Conservation (phyloP, 2,329 filamentous ascomycete genomes). For the Samsoniella hepiali region DNA sequence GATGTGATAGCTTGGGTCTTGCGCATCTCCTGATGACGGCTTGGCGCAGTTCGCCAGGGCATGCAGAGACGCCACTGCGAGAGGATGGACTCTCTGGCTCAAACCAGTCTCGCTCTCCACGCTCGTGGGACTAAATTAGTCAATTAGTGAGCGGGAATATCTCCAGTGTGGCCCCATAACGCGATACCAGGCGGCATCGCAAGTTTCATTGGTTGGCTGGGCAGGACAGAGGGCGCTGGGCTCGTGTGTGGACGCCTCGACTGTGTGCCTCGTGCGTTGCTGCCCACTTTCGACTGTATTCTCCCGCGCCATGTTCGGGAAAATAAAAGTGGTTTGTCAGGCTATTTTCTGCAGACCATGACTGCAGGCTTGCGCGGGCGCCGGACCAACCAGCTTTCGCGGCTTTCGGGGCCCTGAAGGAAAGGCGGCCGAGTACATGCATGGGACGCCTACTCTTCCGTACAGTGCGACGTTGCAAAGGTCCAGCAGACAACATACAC, state of each 20-base stretch:
- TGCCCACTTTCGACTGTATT: not conserved
- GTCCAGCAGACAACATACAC: not conserved
- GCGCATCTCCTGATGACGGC: not conserved
- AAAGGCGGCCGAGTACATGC: constrained; percentile 2
- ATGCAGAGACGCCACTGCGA: not conserved
- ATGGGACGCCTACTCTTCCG: not conserved
- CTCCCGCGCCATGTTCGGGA: not conserved
- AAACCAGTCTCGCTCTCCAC: not conserved
- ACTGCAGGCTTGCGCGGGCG: not conserved
- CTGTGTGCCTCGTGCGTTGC: not conserved
- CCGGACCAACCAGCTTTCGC: not conserved
- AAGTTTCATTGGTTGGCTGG: not conserved
- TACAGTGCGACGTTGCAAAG: not conserved
- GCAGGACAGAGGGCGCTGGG: not conserved
- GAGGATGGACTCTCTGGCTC: not conserved
- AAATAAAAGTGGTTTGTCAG: constrained; percentile 12
- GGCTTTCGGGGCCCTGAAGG: not conserved
- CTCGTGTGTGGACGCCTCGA: not conserved
- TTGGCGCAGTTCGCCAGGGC: not conserved
- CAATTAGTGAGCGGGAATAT: not conserved
- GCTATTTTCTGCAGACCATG: not conserved
- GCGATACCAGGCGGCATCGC: not conserved
- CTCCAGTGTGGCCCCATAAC: not conserved
- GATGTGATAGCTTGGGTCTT: not conserved
- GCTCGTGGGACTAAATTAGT: not conserved